These are phyloP conservation scores for Recurvomyces mirabilis DNA, from an alignment of 495 filamentous ascomycete genomes.

Conservation along the genomic window DNA sequence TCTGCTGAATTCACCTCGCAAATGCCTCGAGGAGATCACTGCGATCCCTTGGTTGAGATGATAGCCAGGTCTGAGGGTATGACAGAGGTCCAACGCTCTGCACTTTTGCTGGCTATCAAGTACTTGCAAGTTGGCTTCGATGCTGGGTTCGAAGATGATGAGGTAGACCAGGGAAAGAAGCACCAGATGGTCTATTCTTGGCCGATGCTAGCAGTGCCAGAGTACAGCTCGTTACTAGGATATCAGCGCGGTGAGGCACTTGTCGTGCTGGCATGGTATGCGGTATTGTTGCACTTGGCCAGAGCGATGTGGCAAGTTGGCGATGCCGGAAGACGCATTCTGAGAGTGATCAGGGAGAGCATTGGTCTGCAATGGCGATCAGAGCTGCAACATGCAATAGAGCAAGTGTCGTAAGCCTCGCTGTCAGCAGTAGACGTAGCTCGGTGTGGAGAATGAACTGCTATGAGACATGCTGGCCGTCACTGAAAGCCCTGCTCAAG, in stretches of 20 bases:
- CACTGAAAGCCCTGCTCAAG: too few species aligned
- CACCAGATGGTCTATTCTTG: neutral
- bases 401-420: too few species aligned
- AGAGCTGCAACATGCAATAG: too few species aligned
- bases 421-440: too few species aligned
- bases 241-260: neutral
- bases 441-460: too few species aligned
- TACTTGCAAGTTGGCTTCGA: neutral
- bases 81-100: neutral
- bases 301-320: neutral
- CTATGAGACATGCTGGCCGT: too few species aligned
- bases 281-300: neutral
- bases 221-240: neutral
- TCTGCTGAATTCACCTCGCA: neutral
- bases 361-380: too few species aligned
- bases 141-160: neutral
- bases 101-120: neutral
- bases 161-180: neutral
- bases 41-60: neutral
- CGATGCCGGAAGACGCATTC: neutral
- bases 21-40: neutral
- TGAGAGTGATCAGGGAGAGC: neutral
- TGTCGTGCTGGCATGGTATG: neutral
- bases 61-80: neutral
- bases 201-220: neutral